Evolutionary conservation across 2,329 filamentous ascomycete species (phyloP).

Genomic region (Harringtonia lauricola): DNA sequence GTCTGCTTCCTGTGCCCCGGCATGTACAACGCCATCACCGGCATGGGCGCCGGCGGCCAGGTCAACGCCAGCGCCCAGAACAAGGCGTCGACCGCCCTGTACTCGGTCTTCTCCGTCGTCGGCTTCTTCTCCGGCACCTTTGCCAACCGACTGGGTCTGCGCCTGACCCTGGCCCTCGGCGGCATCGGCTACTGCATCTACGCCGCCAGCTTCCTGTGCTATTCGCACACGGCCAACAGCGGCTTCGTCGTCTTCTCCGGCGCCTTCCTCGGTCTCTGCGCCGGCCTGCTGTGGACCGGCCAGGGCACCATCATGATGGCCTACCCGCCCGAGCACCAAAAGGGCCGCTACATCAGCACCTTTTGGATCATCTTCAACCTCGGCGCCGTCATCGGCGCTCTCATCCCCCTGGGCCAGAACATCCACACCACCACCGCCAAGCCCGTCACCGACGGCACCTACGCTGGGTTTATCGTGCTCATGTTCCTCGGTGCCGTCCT

Average conservation of each 20-base stretch:
- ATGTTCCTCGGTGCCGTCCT: slow-evolving; percentile 39
- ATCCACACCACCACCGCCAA: slow-evolving; percentile 28
- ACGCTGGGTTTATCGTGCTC: slow-evolving; percentile 15
- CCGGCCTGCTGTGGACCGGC: slow-evolving; percentile 70
- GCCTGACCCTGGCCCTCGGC: slow-evolving; percentile 56
- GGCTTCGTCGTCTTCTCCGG: slow-evolving; percentile 70
- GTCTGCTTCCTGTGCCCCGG: slow-evolving; percentile 43
- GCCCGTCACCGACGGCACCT: slow-evolving; percentile 14
- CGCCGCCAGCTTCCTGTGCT: slow-evolving; percentile 57
- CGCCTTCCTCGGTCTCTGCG: slow-evolving; percentile 65
- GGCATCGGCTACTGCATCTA: slow-evolving; percentile 71
- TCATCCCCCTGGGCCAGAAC: slow-evolving; percentile 66
- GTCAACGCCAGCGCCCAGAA: slow-evolving; percentile 12
- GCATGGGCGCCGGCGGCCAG: slow-evolving; percentile 16
- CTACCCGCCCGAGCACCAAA: slow-evolving; percentile 69
- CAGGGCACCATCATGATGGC: slow-evolving; percentile 85
- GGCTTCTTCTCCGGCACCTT: slow-evolving; percentile 66
- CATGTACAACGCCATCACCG: slow-evolving; percentile 18
- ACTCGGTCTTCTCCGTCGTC: slow-evolving; percentile 42
- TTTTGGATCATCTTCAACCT: slow-evolving; percentile 97
- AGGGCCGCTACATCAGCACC: slow-evolving; percentile 79
- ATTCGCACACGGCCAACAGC: slow-evolving; percentile 53
- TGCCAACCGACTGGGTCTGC: slow-evolving; percentile 64
- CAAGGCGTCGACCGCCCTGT: slow-evolving; percentile 30
- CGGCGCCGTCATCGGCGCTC: slow-evolving; percentile 75